Percentiles rank a stretch among this genome's conserved stretches.
Evolutionary conservation across 2,329 filamentous ascomycete species (phyloP).

Genomic region (Orbilia oligospora): DNA sequence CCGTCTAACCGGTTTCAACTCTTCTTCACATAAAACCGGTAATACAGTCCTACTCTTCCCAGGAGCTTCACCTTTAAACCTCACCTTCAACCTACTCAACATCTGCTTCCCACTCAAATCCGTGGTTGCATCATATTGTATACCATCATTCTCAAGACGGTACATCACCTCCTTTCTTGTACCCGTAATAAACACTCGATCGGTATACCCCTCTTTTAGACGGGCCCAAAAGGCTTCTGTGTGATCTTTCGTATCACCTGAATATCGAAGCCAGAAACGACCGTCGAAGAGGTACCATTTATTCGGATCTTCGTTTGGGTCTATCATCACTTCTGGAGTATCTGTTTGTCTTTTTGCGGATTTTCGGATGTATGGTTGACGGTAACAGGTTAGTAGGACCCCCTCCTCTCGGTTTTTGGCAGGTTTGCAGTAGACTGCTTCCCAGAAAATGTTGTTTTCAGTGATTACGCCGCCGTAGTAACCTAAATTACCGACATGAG

Average conservation of each 20-base stretch:
- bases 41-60: constrained; percentile 51
- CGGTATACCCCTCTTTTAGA: background rate
- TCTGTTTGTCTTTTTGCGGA: background rate
- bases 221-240: constrained; percentile 1
- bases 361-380: constrained; percentile 41
- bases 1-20: constrained; percentile 6
- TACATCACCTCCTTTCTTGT: constrained; percentile 55
- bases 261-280: constrained; percentile 46
- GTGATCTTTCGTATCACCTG: constrained; percentile 12
- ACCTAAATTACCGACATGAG: background rate
- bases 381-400: constrained; percentile 34
- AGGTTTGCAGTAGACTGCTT: constrained; percentile 17
- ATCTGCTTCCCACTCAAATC: constrained; percentile 1
- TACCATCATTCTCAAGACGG: background rate
- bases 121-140: background rate
- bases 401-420: constrained; percentile 7
- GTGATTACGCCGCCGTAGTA: constrained; percentile 31
- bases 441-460: constrained; percentile 54
- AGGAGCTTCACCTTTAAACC: constrained; percentile 39
- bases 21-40: constrained; percentile 48
- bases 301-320: background rate
- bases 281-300: constrained; percentile 40
- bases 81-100: constrained; percentile 6
- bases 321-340: constrained; percentile 28
- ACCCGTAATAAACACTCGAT: constrained; percentile 40